Percentiles rank a stretch among this genome's conserved stretches.
Conservation (phyloP, 1,284 basidiomycete species). For the Naganishia albida region DNA sequence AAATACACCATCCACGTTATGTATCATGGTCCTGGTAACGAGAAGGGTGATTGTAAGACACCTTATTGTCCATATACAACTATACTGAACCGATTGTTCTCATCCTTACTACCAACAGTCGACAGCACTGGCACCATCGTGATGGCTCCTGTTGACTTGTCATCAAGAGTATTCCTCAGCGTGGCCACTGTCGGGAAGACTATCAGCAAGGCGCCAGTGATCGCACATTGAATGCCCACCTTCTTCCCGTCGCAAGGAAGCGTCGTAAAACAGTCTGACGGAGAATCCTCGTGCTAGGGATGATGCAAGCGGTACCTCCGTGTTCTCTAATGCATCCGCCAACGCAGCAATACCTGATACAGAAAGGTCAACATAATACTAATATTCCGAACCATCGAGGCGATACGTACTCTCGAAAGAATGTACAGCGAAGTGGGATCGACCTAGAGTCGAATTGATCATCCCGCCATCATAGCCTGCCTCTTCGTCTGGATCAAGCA, state of each 20-base stretch:
- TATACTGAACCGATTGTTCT: slow-evolving; percentile 1
- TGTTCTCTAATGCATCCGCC: slow-evolving; percentile 10
- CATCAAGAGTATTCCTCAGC: slow-evolving; percentile 5
- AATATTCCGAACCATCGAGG: neutral
- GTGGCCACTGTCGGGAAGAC: neutral
- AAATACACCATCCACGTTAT: too few relatives aligned
- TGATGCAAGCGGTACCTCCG: slow-evolving; percentile 3
- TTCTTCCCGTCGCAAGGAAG: slow-evolving; percentile 1
- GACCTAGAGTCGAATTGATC: slow-evolving; percentile 13
- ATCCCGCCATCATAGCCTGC: slow-evolving; percentile 1
- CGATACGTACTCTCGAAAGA: slow-evolving; percentile 16
- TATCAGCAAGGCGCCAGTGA: neutral
- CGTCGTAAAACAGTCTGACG: slow-evolving; percentile 14
- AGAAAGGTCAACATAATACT: neutral
- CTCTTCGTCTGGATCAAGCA: neutral
- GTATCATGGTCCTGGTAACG: too few relatives aligned
- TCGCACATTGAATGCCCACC: neutral
- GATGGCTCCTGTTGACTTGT: slow-evolving; percentile 12
- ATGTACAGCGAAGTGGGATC: slow-evolving; percentile 26
- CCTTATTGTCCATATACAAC: slow-evolving; percentile 22
- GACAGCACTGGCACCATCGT: slow-evolving; percentile 12
- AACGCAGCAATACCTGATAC: neutral
- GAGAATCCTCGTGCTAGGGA: slow-evolving; percentile 17
- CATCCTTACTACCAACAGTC: neutral
- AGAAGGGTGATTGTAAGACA: neutral